Conservation (phyloP, 1,139 yeast genomes). For the Debaryomycetaceae sp. region DNA sequence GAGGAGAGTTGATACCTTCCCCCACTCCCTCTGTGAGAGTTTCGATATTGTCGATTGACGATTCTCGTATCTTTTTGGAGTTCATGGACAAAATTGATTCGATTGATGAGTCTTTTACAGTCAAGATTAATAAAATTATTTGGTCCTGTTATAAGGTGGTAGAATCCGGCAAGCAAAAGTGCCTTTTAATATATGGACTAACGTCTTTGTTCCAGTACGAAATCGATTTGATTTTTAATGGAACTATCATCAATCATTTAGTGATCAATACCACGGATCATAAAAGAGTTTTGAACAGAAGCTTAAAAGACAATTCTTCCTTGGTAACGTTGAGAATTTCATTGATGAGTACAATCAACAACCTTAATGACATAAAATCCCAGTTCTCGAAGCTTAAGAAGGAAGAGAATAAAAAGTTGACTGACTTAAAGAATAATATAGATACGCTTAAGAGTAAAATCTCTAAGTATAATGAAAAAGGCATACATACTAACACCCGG, state of each 20-base stretch:
- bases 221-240: constrained; percentile 49
- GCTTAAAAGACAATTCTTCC: constrained; percentile 44
- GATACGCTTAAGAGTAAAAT: constrained; percentile 52
- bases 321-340: constrained; percentile 60
- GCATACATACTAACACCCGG: constrained; percentile 26
- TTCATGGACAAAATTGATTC: constrained; percentile 26
- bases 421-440: constrained; percentile 54
- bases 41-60: constrained; percentile 29
- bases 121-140: constrained; percentile 56
- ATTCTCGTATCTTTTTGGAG: constrained; percentile 39
- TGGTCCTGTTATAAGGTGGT: constrained; percentile 51
- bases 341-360: constrained; percentile 57
- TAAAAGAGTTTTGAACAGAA: constrained; percentile 29
- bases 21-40: constrained; percentile 12
- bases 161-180: constrained; percentile 40
- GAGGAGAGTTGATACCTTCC: constrained; percentile 11
- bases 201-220: constrained; percentile 69
- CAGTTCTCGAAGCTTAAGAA: constrained; percentile 57
- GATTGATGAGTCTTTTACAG: constrained; percentile 33
- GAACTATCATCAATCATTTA: constrained; percentile 26
- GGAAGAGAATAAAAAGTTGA: constrained; percentile 56
- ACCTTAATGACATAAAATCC: constrained; percentile 46
- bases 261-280: constrained; percentile 34
- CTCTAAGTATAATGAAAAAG: constrained; percentile 25
- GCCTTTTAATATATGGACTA: constrained; percentile 53